Base-by-base conservation (phyloP, 1,284 basidiomycete genomes). In the Ceratobasidium papillatum region DNA sequence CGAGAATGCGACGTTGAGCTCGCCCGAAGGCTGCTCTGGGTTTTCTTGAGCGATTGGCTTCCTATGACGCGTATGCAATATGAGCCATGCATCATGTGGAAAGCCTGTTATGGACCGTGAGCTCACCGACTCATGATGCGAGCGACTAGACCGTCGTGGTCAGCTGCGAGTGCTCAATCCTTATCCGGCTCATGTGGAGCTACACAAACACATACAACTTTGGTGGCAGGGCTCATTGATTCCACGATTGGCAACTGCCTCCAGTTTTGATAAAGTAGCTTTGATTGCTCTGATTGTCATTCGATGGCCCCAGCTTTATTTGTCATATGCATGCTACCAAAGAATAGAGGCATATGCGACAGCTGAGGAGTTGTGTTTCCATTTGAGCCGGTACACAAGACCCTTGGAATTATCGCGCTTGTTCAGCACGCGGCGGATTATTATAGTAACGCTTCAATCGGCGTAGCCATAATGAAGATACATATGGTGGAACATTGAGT, bases 1-100 rank as follows among this genome's bases (percentile, higher is more conserved):
- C n/a, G 68, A 71, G 36, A 71, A 61, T 2, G n/a, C 2, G n/a
- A 43, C n/a, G 51, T 71, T 49, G 68, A 71, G 38, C 54, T 71
- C 47, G 54, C 68, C 56, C 27, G 54, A n/a, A 27, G 52, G 30
- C 32, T 32, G 34, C 19, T 32, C 30, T 19, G 27, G 27, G 32
- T 58, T 25, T 58, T 69, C 5, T 19, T 59, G 54, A 1, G 54
- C 12, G 47, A n/a, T 47, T 41, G 32, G 30, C 54, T 58, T 59
- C 27, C 52, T 45, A 69, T 69, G 65, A 69, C 56, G 54, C 56
- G 17, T 11, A 3, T 1, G 4, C 12, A 3, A 58, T 36, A 58
- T 34, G 54, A 58, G 54, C 14, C 7, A 43, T 62, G 34, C 19
- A 43, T 43, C 59, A 62, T 62, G 19, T 11, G 52, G 52, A 56